phyloP scores from a whole-genome alignment of 202 grass and related monocot genomes.

The Panicum virgatum region DNA sequence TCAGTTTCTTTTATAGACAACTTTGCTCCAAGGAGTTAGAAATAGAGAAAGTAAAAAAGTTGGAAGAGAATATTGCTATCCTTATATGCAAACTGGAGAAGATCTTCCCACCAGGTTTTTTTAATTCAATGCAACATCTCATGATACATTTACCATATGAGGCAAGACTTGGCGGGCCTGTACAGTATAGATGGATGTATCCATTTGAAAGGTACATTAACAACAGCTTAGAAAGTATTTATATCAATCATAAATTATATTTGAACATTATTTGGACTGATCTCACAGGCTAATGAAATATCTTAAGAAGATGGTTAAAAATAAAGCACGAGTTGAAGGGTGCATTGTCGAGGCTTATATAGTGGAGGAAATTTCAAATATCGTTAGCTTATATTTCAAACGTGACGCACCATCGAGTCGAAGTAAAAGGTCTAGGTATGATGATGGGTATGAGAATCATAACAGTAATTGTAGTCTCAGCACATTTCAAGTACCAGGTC shows the following conservation, averaged over 20 bases:
- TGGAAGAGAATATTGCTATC: neutral
- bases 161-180: neutral
- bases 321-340: neutral
- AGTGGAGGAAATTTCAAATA: neutral
- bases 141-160: neutral
- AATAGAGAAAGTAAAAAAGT: neutral
- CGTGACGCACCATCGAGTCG: neutral
- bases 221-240: neutral
- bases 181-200: constrained; percentile 1
- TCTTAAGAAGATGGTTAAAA: neutral
- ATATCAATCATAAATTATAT: too few species aligned
- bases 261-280: too few species aligned
- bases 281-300: neutral
- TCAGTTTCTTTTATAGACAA: constrained; percentile 10
- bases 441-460: neutral
- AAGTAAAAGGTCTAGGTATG: neutral
- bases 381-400: neutral
- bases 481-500: neutral
- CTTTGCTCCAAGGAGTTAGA: neutral
- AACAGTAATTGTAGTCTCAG: neutral
- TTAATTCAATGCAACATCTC: neutral
- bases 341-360: neutral
- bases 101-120: neutral
- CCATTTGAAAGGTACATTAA: neutral
- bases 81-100: neutral